These are phyloP conservation scores for Balansia obtecta DNA, from an alignment of 2,329 filamentous ascomycete genomes.

Conservation along the genomic window DNA sequence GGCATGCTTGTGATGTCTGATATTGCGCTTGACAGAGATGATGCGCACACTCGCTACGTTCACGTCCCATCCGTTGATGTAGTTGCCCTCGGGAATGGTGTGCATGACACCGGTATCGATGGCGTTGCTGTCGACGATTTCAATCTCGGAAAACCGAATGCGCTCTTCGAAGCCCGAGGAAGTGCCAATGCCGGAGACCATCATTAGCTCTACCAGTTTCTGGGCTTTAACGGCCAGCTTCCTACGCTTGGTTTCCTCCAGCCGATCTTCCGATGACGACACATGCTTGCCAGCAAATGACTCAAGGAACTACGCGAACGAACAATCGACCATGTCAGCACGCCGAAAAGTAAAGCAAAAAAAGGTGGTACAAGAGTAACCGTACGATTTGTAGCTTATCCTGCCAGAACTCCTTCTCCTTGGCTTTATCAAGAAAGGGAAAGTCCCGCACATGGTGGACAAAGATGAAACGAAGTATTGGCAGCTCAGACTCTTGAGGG, in stretches of 20 bases:
- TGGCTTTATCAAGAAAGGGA: conserved; percentile 90
- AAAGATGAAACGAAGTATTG: conserved; percentile 91
- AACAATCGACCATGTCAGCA: neutral
- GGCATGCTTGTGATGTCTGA: conserved; percentile 84
- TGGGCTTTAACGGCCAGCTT: conserved; percentile 89
- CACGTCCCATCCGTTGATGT: conserved; percentile 92
- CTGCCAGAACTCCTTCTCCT: conserved; percentile 99
- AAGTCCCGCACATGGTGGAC: conserved; percentile 97
- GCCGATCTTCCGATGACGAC: conserved; percentile 86
- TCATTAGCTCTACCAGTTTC: conserved; percentile 97
- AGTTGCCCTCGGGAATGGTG: conserved; percentile 81
- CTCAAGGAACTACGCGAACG: conserved; percentile 62
- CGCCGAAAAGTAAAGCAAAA: too few species aligned
- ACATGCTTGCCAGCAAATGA: conserved; percentile 97
- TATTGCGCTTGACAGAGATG: conserved; percentile 68
- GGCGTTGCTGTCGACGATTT: conserved; percentile 86
- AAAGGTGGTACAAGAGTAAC: too few species aligned
- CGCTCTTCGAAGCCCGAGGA: conserved; percentile 96
- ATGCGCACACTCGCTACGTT: conserved; percentile 86
- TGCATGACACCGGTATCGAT: conserved; percentile 82
- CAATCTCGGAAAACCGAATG: conserved; percentile 91
- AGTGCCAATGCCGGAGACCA: conserved; percentile 93
- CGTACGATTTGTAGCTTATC: conserved; percentile 87
- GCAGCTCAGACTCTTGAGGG: conserved; percentile 85
- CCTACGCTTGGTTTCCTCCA: conserved; percentile 89